phyloP scores from a whole-genome alignment of 768 basidiomycete species.

The Mycena kentingensis region DNA sequence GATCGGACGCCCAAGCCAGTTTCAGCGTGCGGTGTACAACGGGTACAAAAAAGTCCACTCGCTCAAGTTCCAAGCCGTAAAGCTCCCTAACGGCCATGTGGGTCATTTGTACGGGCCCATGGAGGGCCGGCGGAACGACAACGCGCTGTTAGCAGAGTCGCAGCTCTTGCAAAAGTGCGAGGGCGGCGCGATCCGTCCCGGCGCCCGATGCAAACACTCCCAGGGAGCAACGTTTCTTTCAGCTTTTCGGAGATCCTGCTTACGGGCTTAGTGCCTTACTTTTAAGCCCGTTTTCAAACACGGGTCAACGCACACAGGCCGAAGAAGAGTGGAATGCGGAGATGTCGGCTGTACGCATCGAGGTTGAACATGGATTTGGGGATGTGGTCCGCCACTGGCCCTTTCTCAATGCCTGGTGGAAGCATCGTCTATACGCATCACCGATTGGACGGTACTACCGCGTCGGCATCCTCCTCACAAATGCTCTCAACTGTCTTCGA shows the following conservation, averaged over 20 bases:
- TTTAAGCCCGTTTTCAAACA: constrained; percentile 21
- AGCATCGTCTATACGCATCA: constrained; percentile 18
- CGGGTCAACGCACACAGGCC: constrained; percentile 19
- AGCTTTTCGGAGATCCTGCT: constrained; percentile 29
- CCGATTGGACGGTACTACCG: constrained; percentile 31
- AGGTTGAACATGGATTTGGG: constrained; percentile 33
- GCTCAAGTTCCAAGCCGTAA: constrained; percentile 31
- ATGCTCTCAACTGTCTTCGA: constrained; percentile 26
- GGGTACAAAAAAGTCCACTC: constrained; percentile 32
- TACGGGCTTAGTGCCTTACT: constrained; percentile 22
- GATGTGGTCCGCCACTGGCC: constrained; percentile 22
- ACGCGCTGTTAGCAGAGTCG: constrained; percentile 16
- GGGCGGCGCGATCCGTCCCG: constrained; percentile 5
- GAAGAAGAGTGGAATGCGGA: constrained; percentile 28
- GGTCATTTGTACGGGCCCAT: constrained; percentile 29
- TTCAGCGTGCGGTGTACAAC: constrained; percentile 10
- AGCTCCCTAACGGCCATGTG: constrained; percentile 28
- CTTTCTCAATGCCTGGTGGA: constrained; percentile 29
- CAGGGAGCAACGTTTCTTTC: constrained; percentile 7
- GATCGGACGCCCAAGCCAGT: constrained; percentile 15
- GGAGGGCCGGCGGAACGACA: constrained; percentile 23
- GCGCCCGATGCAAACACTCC: constrained; percentile 8
- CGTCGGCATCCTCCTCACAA: constrained; percentile 27
- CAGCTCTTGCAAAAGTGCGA: constrained; percentile 7
- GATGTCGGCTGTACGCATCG: constrained; percentile 26